Evolutionary conservation across 2,329 filamentous ascomycete genomes (phyloP), one percentile per base, ranked within the genome.

Genomic region (Fusarium sp.): DNA sequence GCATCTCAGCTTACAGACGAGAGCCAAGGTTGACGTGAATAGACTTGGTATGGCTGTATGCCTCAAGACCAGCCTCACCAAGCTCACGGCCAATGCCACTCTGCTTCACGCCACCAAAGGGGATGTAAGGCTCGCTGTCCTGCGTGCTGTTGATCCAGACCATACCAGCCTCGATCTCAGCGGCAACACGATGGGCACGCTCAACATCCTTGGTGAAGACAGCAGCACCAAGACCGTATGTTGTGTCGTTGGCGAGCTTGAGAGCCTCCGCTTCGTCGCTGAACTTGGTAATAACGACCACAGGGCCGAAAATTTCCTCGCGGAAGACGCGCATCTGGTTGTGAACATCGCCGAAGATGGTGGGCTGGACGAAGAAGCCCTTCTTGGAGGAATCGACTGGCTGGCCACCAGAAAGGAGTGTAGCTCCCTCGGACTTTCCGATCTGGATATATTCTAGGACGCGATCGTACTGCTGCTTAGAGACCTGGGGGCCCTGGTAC

Each of bases 251-350:
- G 71, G 87, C 92, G 43, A 91, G 81, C 71, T 83, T 81, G 79
- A 96, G 89, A 62, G 88, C 91, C 49, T 96, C 92, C 22, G 89
- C 91, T 82, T 92, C 89, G 73, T 85, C 88, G 82, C 89, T 90
- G 85, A 96, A 96, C 83, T 94, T 95, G 81, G 89, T 86, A 73
- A 96, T 89, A 72, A 90, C 87, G 80, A 89, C 91, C 63, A 96
- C 93, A 56, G 93, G 93, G 65, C 93, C 93, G 78, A 96, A 96
- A 79, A 96, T 95, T 83, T 96, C 93, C 82, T 96, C 92, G 79
- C 92, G 87, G 81, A 93, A 89, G 76, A 96, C 94, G 86, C 92
- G 93, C 92, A 95, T 95, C 93, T 60, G 60, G 45, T 70, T 43
- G 37, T 66, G 65, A 33, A 75, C 92, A 74, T 93, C 89, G 77